Conservation (phyloP, 2,329 filamentous ascomycete genomes). For the Hymenoscyphus scutula region DNA sequence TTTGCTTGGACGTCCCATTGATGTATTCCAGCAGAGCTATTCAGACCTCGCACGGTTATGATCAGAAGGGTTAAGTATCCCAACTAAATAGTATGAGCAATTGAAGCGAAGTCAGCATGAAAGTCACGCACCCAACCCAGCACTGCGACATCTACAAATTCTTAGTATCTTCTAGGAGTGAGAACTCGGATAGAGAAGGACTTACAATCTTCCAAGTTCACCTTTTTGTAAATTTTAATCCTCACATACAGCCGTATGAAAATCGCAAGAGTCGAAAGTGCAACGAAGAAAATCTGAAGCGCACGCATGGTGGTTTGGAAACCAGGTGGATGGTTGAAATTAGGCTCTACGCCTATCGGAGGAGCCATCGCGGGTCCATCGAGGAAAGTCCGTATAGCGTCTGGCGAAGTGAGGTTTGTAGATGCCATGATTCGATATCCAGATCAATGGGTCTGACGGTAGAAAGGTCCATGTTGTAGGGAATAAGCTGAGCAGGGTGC, state of each 20-base stretch:
- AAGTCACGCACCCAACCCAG: neutral
- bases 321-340: neutral
- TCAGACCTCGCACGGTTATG: neutral
- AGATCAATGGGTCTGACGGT: neutral
- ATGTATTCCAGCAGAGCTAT: neutral
- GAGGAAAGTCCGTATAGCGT: neutral
- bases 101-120: neutral
- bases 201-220: constrained; percentile 4
- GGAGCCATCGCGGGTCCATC: constrained; percentile 1
- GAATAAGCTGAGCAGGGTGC: neutral
- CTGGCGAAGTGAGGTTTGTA: neutral
- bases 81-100: neutral
- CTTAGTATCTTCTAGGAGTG: neutral
- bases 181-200: neutral
- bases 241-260: constrained; percentile 1
- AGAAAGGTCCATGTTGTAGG: neutral
- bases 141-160: neutral
- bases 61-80: neutral
- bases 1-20: constrained; percentile 9
- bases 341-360: neutral
- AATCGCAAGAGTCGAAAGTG: neutral
- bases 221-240: neutral
- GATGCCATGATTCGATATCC: neutral
- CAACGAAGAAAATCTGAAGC: neutral
- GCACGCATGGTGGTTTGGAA: neutral